These are phyloP conservation scores for Tuctoria greenei DNA, from an alignment of 176 grass and related monocot species.

Conservation along the genomic window DNA sequence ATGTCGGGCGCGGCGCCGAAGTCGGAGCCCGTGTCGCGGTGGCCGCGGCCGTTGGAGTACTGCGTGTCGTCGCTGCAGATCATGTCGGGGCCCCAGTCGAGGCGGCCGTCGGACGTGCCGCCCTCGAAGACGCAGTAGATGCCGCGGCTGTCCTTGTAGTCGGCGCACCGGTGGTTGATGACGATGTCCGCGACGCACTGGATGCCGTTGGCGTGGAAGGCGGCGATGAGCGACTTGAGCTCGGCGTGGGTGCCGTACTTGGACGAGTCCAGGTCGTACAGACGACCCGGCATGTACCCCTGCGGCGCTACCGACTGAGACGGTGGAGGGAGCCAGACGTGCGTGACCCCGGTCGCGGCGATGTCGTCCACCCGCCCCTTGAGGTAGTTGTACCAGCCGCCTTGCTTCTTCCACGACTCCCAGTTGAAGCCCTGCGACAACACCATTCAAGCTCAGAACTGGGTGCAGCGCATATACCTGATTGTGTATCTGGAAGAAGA, in stretches of 20 bases:
- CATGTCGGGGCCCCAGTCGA: slow-evolving; percentile 87
- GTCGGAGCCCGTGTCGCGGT: slow-evolving; percentile 61
- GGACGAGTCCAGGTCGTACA: slow-evolving; percentile 71
- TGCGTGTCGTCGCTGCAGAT: slow-evolving; percentile 78
- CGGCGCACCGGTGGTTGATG: slow-evolving; percentile 89
- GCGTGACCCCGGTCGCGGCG: slow-evolving; percentile 56
- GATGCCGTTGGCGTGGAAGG: slow-evolving; percentile 50
- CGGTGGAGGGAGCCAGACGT: slow-evolving; percentile 81
- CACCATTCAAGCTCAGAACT: background rate
- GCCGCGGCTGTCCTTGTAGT: slow-evolving; percentile 63
- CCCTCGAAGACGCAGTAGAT: slow-evolving; percentile 90
- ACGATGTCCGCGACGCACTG: slow-evolving; percentile 73
- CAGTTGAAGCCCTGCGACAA: slow-evolving; percentile 67
- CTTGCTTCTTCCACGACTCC: slow-evolving; percentile 81
- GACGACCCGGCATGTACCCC: slow-evolving; percentile 82
- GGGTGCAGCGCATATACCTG: background rate
- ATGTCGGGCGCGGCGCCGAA: slow-evolving; percentile 72
- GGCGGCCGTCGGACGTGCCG: slow-evolving; percentile 56
- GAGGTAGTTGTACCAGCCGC: slow-evolving; percentile 69
- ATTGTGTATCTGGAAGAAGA: background rate
- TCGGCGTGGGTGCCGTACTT: slow-evolving; percentile 62
- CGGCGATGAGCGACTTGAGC: slow-evolving; percentile 52
- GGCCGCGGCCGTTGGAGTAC: slow-evolving; percentile 72
- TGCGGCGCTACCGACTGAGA: slow-evolving; percentile 73
- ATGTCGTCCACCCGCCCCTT: slow-evolving; percentile 43